Percentiles rank a stretch among this genome's conserved stretches.
Conservation (phyloP, 2,329 filamentous ascomycete species). For the Pezicula rhizophila region DNA sequence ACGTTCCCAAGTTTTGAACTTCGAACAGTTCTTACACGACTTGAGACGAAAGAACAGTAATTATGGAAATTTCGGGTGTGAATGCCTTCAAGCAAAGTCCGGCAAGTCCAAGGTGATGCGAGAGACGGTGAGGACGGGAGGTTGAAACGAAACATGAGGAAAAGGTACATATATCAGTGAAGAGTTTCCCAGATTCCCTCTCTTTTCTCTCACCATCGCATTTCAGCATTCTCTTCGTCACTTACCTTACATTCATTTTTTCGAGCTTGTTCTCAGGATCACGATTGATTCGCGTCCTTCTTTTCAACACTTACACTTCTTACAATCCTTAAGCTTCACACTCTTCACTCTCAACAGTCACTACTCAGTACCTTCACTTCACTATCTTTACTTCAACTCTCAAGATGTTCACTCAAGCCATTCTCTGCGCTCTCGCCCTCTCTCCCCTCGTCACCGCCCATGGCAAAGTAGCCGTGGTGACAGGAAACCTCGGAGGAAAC, state of each 20-base stretch:
- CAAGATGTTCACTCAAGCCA: not conserved
- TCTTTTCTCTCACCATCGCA: not conserved
- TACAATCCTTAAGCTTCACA: not conserved
- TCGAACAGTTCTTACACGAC: not conserved
- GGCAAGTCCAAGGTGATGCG: not conserved
- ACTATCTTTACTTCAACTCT: not conserved
- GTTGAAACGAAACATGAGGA: too few species aligned
- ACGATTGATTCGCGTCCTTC: not conserved
- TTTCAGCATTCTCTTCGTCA: not conserved
- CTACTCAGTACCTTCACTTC: not conserved
- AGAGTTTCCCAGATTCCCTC: not conserved
- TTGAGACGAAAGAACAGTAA: not conserved
- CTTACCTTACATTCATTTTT: not conserved
- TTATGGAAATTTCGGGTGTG: not conserved
- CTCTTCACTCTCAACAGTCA: not conserved
- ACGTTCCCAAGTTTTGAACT: not conserved
- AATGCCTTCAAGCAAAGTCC: not conserved
- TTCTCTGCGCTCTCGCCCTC: not conserved
- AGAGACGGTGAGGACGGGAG: too few species aligned
- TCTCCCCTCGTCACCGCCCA: constrained; percentile 3
- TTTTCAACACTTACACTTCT: not conserved
- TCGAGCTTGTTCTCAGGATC: not conserved
- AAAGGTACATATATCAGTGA: not conserved
- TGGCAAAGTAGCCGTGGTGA: constrained; percentile 1
- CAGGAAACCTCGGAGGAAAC: constrained; percentile 33